Conservation (phyloP, 1,284 basidiomycete species). For the Apiotrichum mycotoxinovorans region DNA sequence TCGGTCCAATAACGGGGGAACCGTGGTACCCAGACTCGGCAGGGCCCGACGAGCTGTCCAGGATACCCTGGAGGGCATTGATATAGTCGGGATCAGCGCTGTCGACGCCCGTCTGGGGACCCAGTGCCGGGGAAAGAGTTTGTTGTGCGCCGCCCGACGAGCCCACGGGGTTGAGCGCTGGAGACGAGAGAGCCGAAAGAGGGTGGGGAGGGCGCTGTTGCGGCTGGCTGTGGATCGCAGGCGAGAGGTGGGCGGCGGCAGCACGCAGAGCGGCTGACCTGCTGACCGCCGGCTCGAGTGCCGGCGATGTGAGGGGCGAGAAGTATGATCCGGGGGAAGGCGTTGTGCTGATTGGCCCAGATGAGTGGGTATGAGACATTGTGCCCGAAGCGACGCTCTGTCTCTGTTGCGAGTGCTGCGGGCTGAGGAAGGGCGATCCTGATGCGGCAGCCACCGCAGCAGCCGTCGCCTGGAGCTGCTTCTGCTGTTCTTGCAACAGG, state of each 20-base stretch:
- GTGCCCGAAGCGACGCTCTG: constrained; percentile 27
- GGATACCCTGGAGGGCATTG: constrained; percentile 34
- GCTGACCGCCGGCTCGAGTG: constrained; percentile 51
- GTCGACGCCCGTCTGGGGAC: constrained; percentile 34
- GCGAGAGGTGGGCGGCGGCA: constrained; percentile 23
- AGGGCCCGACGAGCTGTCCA: constrained; percentile 18
- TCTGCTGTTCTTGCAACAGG: constrained; percentile 40
- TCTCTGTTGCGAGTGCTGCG: constrained; percentile 11
- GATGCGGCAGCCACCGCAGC: constrained; percentile 34
- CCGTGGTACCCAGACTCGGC: constrained; percentile 7
- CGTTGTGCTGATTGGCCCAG: constrained; percentile 15
- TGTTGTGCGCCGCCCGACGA: constrained; percentile 46
- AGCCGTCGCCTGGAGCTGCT: constrained; percentile 42
- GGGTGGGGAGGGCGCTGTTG: constrained; percentile 32
- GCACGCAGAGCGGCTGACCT: constrained; percentile 27
- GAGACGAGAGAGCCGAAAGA: constrained; percentile 38
- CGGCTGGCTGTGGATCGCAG: constrained; percentile 18
- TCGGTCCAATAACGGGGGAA: constrained; percentile 14
- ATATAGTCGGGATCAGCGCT: constrained; percentile 42
- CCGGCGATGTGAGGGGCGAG: constrained; percentile 59
- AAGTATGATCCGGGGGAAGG: constrained; percentile 52
- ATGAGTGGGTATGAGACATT: constrained; percentile 10
- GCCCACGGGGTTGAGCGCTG: constrained; percentile 42
- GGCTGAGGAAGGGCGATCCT: constrained; percentile 24
- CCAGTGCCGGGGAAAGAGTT: constrained; percentile 44